Evolutionary conservation across 139 green algal genomes (phyloP), one percentile per base, ranked within the genome.

Genomic region (Picochlorum sp.): DNA sequence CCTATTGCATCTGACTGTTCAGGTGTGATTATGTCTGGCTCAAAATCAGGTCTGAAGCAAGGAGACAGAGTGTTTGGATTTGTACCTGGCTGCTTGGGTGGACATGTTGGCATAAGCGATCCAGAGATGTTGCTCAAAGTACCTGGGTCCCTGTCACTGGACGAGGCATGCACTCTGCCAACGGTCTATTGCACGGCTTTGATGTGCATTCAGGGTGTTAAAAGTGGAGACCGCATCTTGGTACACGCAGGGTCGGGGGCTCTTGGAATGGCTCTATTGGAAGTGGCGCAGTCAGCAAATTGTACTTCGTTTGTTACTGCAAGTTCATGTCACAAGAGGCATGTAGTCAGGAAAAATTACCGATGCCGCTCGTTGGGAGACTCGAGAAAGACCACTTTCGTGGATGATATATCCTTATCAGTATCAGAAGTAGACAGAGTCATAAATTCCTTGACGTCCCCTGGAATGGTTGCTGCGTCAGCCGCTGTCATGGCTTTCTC

Each of bases 11-110:
- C 64, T 20, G 80, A 87, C 58, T 82, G 61, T 45, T 61, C 79
- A 4, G 80, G 80, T 18, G 60, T 87, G 21, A 54, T 54, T 21
- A 64, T 68, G 32, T 46, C 59, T 4, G 41, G 50, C 18, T 66
- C 69, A 23, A 5, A 49, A 21, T 16, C 41, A 6, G 15, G 45
- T 14, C 13, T 60, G 13, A 38, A 34, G 16, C 13, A 66, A 37
- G 87, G 87, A 10, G 65, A 81, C 8, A 41, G 73, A 3, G 87
- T 92, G 13, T 91, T 92, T 79, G 87, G 87, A 16, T 73, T 94
- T 30, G 86, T 84, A 0, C 64, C 65, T n/a, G 87, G 85, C 3
- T 83, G 73, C 69, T 63, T 92, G 34, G 87, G 82, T 30, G 80
- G 73, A 2, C 66, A 80, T 49, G 85, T 89, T 4, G 14, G 69